Evolutionary conservation across 148 eudicot genomes (phyloP), one percentile per base, ranked within the genome.

Genomic region (Cornus controversa): DNA sequence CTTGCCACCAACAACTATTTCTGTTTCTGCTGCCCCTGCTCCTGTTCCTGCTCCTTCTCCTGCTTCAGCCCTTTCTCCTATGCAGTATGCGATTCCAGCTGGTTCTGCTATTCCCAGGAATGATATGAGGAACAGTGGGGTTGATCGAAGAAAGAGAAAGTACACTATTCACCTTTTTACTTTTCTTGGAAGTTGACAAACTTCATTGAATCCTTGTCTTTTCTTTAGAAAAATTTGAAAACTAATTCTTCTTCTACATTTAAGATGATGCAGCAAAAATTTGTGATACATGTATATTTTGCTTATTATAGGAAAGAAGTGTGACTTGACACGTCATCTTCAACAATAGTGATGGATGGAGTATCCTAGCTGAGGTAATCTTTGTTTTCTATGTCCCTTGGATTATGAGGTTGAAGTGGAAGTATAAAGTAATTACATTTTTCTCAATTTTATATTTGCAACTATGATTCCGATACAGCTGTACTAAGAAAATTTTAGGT

Each of bases 121-220:
- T 82, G 97, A 96, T 73, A 80, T 77, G 67, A 91, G 96, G 84
- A 91, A 80, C 58, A 85, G 85, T 73, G 90, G 84, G 50, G 71
- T 84, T 57, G 99, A 96, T 81, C 82, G 91, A 75, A 90, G 94
- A 79, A 94, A 93, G 90, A 90, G 98, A 80, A 95, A 96, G 99
- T 93, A 88, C 54, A 82, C 50, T 65, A 58, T 50, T 50, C 16
- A 11, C 20, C 28, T 66, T 57, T 54, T 76, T 4, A 15, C 58
- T 70, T 63, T 24, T 40, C 15, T 45, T 50, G 63, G 6, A 13
- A 50, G n/a, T 47, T 47, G 62, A 13, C 40, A 9, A 72, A 25
- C 10, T 27, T 72, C 20, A 7, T 72, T 54, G 6, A 15, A 2
- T 71, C 5, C 5, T 10, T 47, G 1, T 13, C 10, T 42, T 50